These are phyloP conservation scores for Rhizopogon vulgaris DNA, from an alignment of 768 basidiomycete genomes.

Conservation along the genomic window DNA sequence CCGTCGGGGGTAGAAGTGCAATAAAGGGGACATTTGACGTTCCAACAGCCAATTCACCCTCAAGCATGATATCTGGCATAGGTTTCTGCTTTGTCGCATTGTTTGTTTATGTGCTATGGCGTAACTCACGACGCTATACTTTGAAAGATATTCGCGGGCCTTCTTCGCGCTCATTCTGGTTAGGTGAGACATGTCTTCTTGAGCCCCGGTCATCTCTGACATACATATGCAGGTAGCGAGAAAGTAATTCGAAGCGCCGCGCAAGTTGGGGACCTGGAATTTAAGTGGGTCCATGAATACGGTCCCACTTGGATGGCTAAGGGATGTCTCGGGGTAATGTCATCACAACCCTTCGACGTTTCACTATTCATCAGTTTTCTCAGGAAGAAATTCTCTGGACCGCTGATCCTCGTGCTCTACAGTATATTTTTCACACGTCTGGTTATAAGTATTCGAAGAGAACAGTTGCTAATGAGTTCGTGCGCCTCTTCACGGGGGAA, in stretches of 20 bases:
- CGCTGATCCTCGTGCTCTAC: conserved; percentile 22
- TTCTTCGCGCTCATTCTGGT: conserved; percentile 1
- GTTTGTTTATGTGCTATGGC: conserved; percentile 1
- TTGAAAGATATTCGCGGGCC: conserved; percentile 7
- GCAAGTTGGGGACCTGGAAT: conserved; percentile 25
- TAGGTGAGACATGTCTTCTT: background rate
- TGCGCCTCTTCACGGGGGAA: conserved; percentile 16
- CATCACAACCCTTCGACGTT: background rate
- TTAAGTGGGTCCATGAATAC: conserved; percentile 20
- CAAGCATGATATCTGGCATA: background rate
- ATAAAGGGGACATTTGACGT: background rate
- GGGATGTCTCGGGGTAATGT: conserved; percentile 8
- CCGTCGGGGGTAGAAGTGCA: background rate
- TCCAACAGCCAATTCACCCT: background rate
- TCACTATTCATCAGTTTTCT: background rate
- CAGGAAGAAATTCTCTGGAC: conserved; percentile 24
- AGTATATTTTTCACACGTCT: conserved; percentile 22
- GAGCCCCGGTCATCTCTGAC: background rate
- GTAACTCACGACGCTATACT: background rate
- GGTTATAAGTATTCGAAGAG: conserved; percentile 22
- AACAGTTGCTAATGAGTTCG: conserved; percentile 3
- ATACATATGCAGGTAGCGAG: conserved; percentile 16
- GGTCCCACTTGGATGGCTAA: conserved; percentile 17
- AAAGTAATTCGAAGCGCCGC: conserved; percentile 13
- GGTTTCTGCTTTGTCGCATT: background rate